phyloP scores from a whole-genome alignment of 139 green algal genomes.

The Ulvella scutata region DNA sequence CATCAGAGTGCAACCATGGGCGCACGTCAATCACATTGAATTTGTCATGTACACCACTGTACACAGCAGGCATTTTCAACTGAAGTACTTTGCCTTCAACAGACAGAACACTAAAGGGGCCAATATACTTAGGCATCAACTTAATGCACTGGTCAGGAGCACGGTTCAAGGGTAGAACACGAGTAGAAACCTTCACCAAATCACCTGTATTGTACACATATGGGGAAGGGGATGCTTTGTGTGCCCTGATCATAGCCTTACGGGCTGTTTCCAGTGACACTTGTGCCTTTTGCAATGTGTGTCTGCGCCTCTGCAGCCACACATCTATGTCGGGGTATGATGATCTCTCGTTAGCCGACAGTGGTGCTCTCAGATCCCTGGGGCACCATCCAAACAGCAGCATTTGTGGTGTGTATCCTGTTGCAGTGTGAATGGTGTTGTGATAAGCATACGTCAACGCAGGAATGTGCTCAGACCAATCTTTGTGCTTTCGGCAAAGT shows the following conservation, averaged over 20 bases:
- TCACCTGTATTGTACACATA: too few species aligned
- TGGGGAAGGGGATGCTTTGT: too few species aligned
- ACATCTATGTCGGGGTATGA: background rate
- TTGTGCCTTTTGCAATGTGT: background rate
- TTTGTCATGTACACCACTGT: background rate
- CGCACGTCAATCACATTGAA: background rate
- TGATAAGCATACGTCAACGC: background rate
- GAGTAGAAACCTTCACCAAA: too few species aligned
- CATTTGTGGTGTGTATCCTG: too few species aligned
- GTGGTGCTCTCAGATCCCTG: background rate
- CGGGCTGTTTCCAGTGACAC: background rate
- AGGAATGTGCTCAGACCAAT: background rate
- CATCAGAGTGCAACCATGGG: background rate
- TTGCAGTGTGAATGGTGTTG: background rate
- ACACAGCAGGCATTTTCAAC: background rate
- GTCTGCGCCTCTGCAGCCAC: background rate
- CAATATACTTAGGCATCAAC: background rate
- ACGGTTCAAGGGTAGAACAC: too few species aligned
- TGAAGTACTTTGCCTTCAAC: background rate
- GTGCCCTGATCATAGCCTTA: background rate
- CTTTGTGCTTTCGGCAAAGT: constrained; percentile 16
- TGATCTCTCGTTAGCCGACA: background rate
- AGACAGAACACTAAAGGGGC: background rate
- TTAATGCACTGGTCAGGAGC: too few species aligned
- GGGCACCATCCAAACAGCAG: background rate